phyloP scores from a whole-genome alignment of 2,329 filamentous ascomycete species.

The Phoma herbarum region DNA sequence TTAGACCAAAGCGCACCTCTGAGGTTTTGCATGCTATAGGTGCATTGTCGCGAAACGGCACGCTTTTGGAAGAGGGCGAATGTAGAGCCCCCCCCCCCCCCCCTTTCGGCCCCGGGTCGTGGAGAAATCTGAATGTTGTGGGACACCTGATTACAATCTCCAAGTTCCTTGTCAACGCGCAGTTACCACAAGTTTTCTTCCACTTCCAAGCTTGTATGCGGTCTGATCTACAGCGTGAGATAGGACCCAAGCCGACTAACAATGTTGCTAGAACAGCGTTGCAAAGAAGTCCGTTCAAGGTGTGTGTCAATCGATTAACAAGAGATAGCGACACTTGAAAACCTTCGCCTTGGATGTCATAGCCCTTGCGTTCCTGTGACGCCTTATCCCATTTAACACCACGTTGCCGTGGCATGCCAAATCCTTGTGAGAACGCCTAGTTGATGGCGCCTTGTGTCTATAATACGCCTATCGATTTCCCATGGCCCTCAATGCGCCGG shows the following conservation, averaged over 20 bases:
- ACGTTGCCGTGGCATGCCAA: too few species aligned
- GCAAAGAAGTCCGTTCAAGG: not conserved
- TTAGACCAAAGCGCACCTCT: not conserved
- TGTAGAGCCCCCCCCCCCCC: too few species aligned
- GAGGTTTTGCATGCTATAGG: not conserved
- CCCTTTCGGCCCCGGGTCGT: too few species aligned
- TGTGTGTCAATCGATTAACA: not conserved
- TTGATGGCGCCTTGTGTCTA: not conserved
- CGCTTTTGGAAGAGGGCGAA: too few species aligned
- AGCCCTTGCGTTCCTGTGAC: not conserved
- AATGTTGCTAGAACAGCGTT: not conserved
- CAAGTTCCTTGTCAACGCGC: too few species aligned
- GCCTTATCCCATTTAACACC: not conserved
- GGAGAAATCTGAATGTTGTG: too few species aligned
- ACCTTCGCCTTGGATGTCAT: not conserved
- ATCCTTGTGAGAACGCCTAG: not conserved
- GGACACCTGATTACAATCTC: too few species aligned
- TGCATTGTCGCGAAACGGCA: not conserved
- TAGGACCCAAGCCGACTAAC: too few species aligned
- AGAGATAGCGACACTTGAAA: not conserved
- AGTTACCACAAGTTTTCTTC: too few species aligned
- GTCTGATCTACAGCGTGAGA: too few species aligned
- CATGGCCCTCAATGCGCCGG: not conserved
- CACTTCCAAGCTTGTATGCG: too few species aligned
- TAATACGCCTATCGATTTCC: not conserved